phyloP scores from a whole-genome alignment of 148 eudicot species.

The Diospyros kaki region DNA sequence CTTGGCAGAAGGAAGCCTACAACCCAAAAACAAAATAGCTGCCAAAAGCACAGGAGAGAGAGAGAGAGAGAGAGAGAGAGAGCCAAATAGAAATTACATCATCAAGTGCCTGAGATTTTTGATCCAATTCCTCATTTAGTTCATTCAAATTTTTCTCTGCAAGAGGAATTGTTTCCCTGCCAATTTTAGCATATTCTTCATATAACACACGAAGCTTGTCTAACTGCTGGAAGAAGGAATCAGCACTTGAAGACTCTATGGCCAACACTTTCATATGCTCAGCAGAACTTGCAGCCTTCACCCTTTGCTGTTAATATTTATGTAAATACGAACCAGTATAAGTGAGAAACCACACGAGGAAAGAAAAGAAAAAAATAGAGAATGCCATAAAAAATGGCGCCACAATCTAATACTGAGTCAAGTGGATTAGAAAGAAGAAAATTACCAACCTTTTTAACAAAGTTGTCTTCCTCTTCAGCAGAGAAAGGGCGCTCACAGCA shows the following conservation, averaged over 20 bases:
- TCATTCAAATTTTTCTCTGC: slow-evolving; percentile 57
- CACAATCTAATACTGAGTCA: not conserved
- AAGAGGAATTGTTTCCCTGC: slow-evolving; percentile 69
- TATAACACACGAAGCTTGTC: slow-evolving; percentile 71
- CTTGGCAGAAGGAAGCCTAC: not conserved
- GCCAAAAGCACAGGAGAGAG: not conserved
- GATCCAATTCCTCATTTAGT: slow-evolving; percentile 72
- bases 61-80: not conserved
- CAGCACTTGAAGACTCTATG: slow-evolving; percentile 46
- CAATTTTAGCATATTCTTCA: slow-evolving; percentile 71
- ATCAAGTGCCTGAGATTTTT: slow-evolving; percentile 73
- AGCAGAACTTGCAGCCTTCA: slow-evolving; percentile 41
- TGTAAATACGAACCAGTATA: not conserved
- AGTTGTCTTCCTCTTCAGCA: slow-evolving; percentile 80
- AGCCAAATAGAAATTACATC: slow-evolving; percentile 60
- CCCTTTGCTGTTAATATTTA: slow-evolving; percentile 58
- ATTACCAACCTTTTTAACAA: slow-evolving; percentile 64
- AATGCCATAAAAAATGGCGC: not conserved
- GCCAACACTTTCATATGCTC: slow-evolving; percentile 49
- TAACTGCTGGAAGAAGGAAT: slow-evolving; percentile 70
- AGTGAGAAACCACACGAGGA: not conserved
- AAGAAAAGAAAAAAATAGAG: not conserved
- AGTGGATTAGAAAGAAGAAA: not conserved
- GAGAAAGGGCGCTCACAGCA: slow-evolving; percentile 93
- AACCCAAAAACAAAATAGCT: not conserved